A percentile compares a stretch with the other conserved stretches of the same genome.
Conservation (phyloP, 768 basidiomycete genomes). For the Suillus bovinus region DNA sequence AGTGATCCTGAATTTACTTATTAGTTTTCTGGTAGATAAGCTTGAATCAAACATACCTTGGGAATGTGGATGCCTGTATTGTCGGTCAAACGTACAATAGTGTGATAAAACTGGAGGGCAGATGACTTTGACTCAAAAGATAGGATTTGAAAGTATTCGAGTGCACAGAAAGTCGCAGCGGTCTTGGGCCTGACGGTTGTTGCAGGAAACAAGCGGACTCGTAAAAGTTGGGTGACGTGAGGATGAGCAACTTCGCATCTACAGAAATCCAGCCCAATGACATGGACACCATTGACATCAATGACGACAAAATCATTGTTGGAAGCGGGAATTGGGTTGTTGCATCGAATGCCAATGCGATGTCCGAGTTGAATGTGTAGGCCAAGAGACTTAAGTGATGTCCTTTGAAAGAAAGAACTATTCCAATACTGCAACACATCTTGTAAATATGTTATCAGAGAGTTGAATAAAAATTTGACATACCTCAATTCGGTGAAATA, state of each 20-base stretch:
- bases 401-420: slow-evolving; percentile 15
- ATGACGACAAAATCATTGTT: slow-evolving; percentile 29
- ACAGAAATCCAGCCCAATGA: slow-evolving; percentile 31
- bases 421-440: slow-evolving; percentile 18
- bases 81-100: slow-evolving; percentile 27
- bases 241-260: slow-evolving; percentile 23
- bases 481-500: slow-evolving; percentile 21
- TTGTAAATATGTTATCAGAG: background rate
- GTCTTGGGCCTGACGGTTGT: slow-evolving; percentile 29
- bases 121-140: slow-evolving; percentile 34
- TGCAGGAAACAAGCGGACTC: slow-evolving; percentile 31
- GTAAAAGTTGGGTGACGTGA: slow-evolving; percentile 33
- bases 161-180: slow-evolving; percentile 29
- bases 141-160: slow-evolving; percentile 34
- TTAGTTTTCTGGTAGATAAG: too few relatives aligned
- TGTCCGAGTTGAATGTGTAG: background rate
- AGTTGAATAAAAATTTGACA: background rate
- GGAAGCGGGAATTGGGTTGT: background rate
- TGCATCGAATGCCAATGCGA: slow-evolving; percentile 19
- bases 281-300: slow-evolving; percentile 20
- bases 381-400: background rate
- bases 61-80: slow-evolving; percentile 27
- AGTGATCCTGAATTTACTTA: background rate
- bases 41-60: slow-evolving; percentile 10
- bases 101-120: slow-evolving; percentile 33